A percentile compares a stretch with the other conserved stretches of the same genome.
Evolutionary conservation across 768 basidiomycete species (phyloP).

Genomic region (Exsudoporus frostii): DNA sequence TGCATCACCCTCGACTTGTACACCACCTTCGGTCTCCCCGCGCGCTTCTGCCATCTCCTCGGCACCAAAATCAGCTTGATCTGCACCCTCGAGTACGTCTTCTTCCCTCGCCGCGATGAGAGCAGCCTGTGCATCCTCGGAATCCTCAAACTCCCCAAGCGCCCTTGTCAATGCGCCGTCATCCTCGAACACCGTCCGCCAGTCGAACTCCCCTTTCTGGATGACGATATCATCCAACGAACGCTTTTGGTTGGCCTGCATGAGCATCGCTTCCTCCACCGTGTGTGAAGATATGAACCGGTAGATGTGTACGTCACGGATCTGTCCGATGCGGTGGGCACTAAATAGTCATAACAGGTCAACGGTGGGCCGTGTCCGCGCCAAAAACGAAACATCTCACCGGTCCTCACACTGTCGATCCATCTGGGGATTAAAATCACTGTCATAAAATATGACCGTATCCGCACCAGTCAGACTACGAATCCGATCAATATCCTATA

Average conservation of each 20-base stretch:
- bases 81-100: slow-evolving; percentile 68
- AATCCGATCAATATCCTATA: slow-evolving; percentile 16
- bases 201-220: slow-evolving; percentile 92
- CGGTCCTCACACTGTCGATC: slow-evolving; percentile 95
- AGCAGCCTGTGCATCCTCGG: slow-evolving; percentile 82
- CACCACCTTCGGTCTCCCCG: slow-evolving; percentile 27
- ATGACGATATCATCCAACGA: slow-evolving; percentile 89
- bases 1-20: slow-evolving; percentile 34
- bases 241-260: slow-evolving; percentile 97
- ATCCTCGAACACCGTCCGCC: slow-evolving; percentile 79
- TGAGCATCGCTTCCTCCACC: slow-evolving; percentile 94
- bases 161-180: slow-evolving; percentile 62
- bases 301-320: slow-evolving; percentile 94
- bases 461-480: slow-evolving; percentile 79
- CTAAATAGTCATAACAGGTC: slow-evolving; percentile 35
- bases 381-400: slow-evolving; percentile 35
- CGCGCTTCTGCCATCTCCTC: slow-evolving; percentile 33
- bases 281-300: slow-evolving; percentile 88
- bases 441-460: slow-evolving; percentile 97
- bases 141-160: slow-evolving; percentile 83
- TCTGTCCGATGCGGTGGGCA: slow-evolving; percentile 98
- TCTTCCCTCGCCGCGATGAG: slow-evolving; percentile 73
- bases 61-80: slow-evolving; percentile 75
- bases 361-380: not conserved
- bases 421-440: slow-evolving; percentile 97